These are phyloP conservation scores for Cercophora samala DNA, from an alignment of 495 filamentous ascomycete species.

Conservation along the genomic window DNA sequence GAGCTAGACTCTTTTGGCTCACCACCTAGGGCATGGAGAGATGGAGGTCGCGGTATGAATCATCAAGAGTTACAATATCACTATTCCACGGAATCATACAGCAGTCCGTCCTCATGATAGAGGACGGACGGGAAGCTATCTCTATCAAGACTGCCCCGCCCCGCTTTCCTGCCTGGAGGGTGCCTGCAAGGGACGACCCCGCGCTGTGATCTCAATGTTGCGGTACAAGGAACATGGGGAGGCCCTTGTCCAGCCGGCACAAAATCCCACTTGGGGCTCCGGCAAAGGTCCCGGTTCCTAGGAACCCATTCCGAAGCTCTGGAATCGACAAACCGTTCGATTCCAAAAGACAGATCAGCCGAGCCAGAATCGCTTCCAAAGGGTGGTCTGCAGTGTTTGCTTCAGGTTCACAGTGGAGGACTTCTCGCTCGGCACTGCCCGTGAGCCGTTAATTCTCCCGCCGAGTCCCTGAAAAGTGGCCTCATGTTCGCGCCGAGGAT, in stretches of 20 bases:
- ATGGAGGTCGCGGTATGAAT: background rate
- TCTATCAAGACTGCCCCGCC: background rate
- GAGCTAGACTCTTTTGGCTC: slow-evolving; percentile 1
- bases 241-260: slow-evolving; percentile 3
- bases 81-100: background rate
- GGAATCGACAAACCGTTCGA: slow-evolving; percentile 28
- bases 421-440: background rate
- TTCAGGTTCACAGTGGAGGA: background rate
- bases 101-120: background rate
- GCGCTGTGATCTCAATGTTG: slow-evolving; percentile 8
- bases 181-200: slow-evolving; percentile 17
- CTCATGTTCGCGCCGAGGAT: slow-evolving; percentile 30
- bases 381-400: background rate
- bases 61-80: background rate
- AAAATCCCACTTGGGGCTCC: slow-evolving; percentile 9
- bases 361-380: slow-evolving; percentile 11
- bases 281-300: slow-evolving; percentile 17
- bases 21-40: background rate
- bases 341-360: slow-evolving; percentile 28
- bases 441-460: background rate
- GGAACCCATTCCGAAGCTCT: slow-evolving; percentile 14
- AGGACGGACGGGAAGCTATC: background rate
- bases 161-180: slow-evolving; percentile 2
- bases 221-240: slow-evolving; percentile 2
- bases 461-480: slow-evolving; percentile 26